phyloP scores from a whole-genome alignment of 1,284 basidiomycete genomes.

The Sphaerobolus stellatus region DNA sequence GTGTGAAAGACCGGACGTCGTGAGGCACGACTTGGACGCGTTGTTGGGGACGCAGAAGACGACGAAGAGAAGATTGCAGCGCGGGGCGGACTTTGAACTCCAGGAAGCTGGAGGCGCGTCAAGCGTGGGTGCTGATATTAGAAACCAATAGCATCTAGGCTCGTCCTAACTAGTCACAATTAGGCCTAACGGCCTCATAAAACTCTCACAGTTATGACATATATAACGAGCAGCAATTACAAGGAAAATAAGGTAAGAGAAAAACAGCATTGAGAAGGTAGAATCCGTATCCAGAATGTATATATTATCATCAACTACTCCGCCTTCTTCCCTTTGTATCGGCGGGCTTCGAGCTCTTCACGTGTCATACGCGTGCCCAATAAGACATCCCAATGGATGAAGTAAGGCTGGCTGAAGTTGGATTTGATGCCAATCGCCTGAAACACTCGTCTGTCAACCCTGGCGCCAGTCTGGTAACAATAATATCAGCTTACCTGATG shows the following conservation, averaged over 20 bases:
- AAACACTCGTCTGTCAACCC: constrained; percentile 10
- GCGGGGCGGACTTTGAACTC: neutral
- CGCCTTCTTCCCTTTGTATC: constrained; percentile 5
- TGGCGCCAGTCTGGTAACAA: constrained; percentile 8
- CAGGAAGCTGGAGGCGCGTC: too few relatives aligned
- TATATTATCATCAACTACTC: too few relatives aligned
- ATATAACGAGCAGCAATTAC: neutral
- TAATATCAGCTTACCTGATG: constrained; percentile 65
- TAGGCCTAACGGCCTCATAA: neutral
- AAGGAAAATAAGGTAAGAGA: neutral
- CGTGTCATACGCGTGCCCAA: constrained; percentile 83
- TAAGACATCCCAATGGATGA: constrained; percentile 81
- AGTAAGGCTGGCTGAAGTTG: constrained; percentile 96
- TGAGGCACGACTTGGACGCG: neutral
- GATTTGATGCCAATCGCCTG: constrained; percentile 90
- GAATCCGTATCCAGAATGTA: too few relatives aligned
- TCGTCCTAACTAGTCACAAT: neutral
- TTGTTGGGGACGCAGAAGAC: neutral
- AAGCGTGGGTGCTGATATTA: too few relatives aligned
- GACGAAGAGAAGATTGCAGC: neutral
- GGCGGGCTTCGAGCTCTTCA: constrained; percentile 50
- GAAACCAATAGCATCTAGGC: too few relatives aligned
- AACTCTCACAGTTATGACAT: neutral
- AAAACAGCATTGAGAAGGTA: too few relatives aligned
- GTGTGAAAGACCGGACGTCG: neutral